Percentiles rank a stretch among this genome's conserved stretches.
Conservation (phyloP, 257 asterid species). For the Voacanga thouarsii region DNA sequence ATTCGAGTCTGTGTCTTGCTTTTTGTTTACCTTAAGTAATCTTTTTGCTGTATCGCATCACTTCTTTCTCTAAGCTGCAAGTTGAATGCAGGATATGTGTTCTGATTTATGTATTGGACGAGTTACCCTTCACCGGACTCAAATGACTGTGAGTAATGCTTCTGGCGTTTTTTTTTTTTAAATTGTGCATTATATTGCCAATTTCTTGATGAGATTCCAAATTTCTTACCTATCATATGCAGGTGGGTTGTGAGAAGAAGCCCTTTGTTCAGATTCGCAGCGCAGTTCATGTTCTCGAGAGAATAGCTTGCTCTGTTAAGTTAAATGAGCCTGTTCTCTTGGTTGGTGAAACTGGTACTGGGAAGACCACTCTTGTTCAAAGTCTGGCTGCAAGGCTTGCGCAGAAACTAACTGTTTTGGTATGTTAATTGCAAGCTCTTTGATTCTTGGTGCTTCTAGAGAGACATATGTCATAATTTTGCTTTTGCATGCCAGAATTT, state of each 20-base stretch:
- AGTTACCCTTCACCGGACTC: constrained; percentile 42
- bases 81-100: constrained; percentile 42
- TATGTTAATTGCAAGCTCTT: constrained; percentile 32
- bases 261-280: constrained; percentile 73
- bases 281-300: constrained; percentile 81
- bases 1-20: constrained; percentile 58
- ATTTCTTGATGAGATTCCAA: background rate
- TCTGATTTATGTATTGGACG: constrained; percentile 63
- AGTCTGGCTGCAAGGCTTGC: constrained; percentile 69
- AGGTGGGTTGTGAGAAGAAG: constrained; percentile 53
- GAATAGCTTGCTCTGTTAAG: constrained; percentile 79
- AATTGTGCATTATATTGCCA: constrained; percentile 4
- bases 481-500: constrained; percentile 59
- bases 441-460: constrained; percentile 4
- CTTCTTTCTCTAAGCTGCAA: constrained; percentile 21
- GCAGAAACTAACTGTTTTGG: constrained; percentile 88
- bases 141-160: constrained; percentile 43
- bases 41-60: constrained; percentile 1
- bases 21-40: constrained; percentile 5
- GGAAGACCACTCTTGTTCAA: constrained; percentile 97
- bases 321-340: constrained; percentile 86
- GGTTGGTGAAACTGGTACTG: constrained; percentile 99
- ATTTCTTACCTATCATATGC: constrained; percentile 15
- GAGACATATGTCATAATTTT: constrained; percentile 8
- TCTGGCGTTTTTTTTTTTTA: constrained; percentile 4